Evolutionary conservation across 176 grass and related monocot genomes (phyloP).

Genomic region (Avena eriantha): DNA sequence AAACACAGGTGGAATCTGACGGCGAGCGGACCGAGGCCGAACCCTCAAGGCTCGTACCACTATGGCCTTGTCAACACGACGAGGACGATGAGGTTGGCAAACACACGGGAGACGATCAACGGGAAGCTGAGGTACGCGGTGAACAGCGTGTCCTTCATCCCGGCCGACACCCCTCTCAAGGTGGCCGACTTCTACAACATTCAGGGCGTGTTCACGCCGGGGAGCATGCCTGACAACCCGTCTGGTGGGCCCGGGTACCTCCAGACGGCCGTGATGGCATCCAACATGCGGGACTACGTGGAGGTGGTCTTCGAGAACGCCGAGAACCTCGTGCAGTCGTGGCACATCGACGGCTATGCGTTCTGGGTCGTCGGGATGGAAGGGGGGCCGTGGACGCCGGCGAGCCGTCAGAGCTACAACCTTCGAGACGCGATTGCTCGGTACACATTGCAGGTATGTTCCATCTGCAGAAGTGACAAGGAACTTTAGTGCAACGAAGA

Average conservation of each 20-base stretch:
- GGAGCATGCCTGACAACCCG: conserved; percentile 77
- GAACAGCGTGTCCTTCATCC: conserved; percentile 82
- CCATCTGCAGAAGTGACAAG: neutral
- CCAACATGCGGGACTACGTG: conserved; percentile 85
- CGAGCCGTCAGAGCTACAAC: conserved; percentile 76
- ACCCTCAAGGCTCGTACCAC: conserved; percentile 97
- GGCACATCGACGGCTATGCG: conserved; percentile 94
- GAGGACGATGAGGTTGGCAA: conserved; percentile 79
- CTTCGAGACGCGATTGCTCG: conserved; percentile 80
- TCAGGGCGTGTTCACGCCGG: conserved; percentile 68
- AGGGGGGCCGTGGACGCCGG: conserved; percentile 79
- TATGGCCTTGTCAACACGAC: conserved; percentile 92
- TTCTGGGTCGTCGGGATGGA: conserved; percentile 98
- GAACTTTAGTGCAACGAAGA: too few species aligned
- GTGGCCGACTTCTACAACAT: conserved; percentile 95
- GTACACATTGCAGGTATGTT: conserved; percentile 77
- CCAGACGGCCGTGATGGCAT: conserved; percentile 83
- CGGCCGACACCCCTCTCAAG: conserved; percentile 86
- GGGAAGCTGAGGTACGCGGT: conserved; percentile 92
- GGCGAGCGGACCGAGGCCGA: conserved; percentile 93
- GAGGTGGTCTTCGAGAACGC: conserved; percentile 85
- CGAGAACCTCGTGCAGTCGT: conserved; percentile 76
- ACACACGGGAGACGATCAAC: conserved; percentile 67
- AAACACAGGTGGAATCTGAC: conserved; percentile 84
- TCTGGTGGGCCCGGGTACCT: conserved; percentile 66